phyloP scores from a whole-genome alignment of 164 flowering plant genomes.

The Umbilicus rupestris region DNA sequence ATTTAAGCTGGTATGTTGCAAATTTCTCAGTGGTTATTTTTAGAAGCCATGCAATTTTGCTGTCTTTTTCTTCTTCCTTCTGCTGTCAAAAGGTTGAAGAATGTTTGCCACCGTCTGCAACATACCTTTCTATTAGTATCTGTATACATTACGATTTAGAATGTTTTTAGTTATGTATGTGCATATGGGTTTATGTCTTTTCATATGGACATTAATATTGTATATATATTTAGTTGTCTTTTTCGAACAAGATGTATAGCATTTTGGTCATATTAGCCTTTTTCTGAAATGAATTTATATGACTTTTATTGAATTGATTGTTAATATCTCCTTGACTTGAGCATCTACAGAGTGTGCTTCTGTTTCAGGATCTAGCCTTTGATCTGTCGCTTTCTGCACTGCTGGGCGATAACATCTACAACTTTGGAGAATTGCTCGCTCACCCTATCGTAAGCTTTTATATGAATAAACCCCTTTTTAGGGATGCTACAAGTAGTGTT shows the following conservation, averaged over 20 bases:
- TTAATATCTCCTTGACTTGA: neutral
- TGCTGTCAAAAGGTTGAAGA: too few species aligned
- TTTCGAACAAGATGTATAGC: neutral
- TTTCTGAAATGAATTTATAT: neutral
- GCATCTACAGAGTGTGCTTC: neutral
- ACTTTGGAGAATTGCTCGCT: constrained; percentile 90
- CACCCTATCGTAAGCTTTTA: constrained; percentile 80
- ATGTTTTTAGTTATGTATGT: too few species aligned
- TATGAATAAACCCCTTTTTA: neutral
- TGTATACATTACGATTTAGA: too few species aligned
- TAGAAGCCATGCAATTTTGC: neutral
- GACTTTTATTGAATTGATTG: neutral
- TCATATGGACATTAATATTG: too few species aligned
- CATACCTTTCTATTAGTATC: neutral
- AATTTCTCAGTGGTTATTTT: neutral
- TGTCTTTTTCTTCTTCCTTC: neutral
- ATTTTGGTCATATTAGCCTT: neutral
- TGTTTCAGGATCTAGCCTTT: constrained; percentile 82
- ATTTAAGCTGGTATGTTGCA: constrained; percentile 68
- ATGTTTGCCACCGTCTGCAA: neutral
- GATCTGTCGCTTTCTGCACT: constrained; percentile 89
- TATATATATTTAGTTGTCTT: too few species aligned
- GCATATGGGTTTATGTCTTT: too few species aligned
- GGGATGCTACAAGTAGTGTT: neutral
- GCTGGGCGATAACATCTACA: constrained; percentile 91